Conservation (phyloP, 164 flowering plant genomes). For the Vitis rotundifolia region DNA sequence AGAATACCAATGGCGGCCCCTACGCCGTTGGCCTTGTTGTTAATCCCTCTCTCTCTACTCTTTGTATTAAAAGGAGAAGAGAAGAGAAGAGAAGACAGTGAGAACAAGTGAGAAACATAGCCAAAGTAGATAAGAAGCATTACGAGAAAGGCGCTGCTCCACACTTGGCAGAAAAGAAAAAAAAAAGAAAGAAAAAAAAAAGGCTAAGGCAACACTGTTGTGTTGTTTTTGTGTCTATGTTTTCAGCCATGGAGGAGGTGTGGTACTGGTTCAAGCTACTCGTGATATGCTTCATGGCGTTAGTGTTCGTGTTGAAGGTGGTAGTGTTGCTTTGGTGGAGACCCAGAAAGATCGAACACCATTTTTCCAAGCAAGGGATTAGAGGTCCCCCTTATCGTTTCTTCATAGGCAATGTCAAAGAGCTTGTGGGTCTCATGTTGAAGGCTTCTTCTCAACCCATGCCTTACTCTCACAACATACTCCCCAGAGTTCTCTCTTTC, state of each 20-base stretch:
- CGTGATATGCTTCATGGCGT: constrained; percentile 18
- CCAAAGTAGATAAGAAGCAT: constrained; percentile 16
- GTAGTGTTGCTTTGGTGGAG: constrained; percentile 73
- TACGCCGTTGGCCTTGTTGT: constrained; percentile 66
- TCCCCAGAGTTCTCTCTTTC: constrained; percentile 92
- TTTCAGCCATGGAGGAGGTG: constrained; percentile 7
- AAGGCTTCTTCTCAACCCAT: constrained; percentile 81
- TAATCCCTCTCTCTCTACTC: constrained; percentile 20
- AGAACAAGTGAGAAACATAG: constrained; percentile 15
- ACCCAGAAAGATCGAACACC: constrained; percentile 73
- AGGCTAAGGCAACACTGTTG: background rate
- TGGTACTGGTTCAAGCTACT: constrained; percentile 31
- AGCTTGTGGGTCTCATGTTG: constrained; percentile 69
- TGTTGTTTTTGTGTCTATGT: background rate
- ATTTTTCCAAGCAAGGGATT: constrained; percentile 90
- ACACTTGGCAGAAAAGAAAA: background rate
- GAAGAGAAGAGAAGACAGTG: constrained; percentile 2
- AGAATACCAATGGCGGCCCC: constrained; percentile 73
- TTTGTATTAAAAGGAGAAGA: constrained; percentile 16
- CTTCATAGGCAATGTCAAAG: constrained; percentile 88
- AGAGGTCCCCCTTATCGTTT: constrained; percentile 92
- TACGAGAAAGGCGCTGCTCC: constrained; percentile 11
- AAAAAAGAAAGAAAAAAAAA: background rate
- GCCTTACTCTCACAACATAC: constrained; percentile 90
- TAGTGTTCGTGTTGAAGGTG: constrained; percentile 41